phyloP scores from a whole-genome alignment of 345 rosid genomes.

The Rhizophora mangle region DNA sequence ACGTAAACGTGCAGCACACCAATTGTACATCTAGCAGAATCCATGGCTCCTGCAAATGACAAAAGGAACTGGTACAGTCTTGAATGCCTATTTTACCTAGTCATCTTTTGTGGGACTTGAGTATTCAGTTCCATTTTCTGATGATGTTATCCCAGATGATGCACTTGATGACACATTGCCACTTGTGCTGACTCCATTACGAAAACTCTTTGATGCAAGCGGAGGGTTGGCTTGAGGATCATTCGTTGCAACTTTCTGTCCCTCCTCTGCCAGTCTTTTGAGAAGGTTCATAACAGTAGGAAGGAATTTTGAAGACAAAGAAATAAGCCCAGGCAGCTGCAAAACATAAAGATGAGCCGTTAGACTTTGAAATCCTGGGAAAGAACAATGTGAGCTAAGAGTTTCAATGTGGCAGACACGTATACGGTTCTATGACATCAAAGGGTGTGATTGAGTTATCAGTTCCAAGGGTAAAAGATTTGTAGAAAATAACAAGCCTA shows the following conservation, averaged over 20 bases:
- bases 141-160: conserved; percentile 43
- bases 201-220: conserved; percentile 32
- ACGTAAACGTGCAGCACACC: conserved; percentile 5
- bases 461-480: no score
- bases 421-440: no score
- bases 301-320: conserved; percentile 74
- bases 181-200: conserved; percentile 40
- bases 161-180: conserved; percentile 43
- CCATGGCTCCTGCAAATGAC: conserved; percentile 17
- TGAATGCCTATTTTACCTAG: conserved; percentile 23
- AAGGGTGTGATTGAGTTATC: no score
- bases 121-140: conserved; percentile 35
- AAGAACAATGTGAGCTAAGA: not conserved
- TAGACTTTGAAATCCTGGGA: not conserved
- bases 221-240: conserved; percentile 39
- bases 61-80: not conserved
- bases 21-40: conserved; percentile 15
- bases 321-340: conserved; percentile 85
- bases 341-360: not conserved
- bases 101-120: conserved; percentile 53
- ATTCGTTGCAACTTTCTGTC: conserved; percentile 45
- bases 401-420: no score
- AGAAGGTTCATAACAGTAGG: conserved; percentile 94
- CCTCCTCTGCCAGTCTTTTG: conserved; percentile 72
- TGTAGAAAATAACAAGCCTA: no score